These are phyloP conservation scores for Haematococcus lacustris DNA, from an alignment of 139 green algal species.

Conservation along the genomic window DNA sequence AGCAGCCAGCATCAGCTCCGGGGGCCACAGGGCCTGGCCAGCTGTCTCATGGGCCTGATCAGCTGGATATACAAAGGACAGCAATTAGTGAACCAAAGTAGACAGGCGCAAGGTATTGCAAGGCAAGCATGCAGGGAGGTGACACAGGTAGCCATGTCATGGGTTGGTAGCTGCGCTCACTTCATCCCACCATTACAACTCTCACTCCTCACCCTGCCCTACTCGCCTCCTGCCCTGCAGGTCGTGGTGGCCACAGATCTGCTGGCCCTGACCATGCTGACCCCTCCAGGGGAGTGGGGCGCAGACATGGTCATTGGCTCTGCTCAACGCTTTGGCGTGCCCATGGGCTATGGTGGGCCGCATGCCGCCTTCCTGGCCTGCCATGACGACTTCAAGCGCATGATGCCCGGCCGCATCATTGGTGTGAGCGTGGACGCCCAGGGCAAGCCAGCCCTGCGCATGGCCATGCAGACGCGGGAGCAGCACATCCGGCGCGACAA, in stretches of 20 bases:
- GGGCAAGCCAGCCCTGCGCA: constrained; percentile 86
- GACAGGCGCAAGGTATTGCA: too few species aligned
- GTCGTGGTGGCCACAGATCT: constrained; percentile 90
- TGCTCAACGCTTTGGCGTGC: constrained; percentile 78
- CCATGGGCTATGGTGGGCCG: constrained; percentile 91
- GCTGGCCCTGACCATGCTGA: constrained; percentile 89
- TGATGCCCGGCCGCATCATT: constrained; percentile 96
- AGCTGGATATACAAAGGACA: too few species aligned
- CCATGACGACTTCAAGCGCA: constrained; percentile 82
- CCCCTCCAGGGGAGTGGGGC: constrained; percentile 92
- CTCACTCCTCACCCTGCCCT: too few species aligned
- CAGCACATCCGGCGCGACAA: constrained; percentile 99
- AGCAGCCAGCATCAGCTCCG: too few species aligned
- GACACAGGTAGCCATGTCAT: too few species aligned
- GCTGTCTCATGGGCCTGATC: too few species aligned
- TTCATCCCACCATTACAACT: too few species aligned
- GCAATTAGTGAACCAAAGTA: too few species aligned
- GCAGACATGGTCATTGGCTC: constrained; percentile 95
- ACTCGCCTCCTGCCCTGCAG: too few species aligned
- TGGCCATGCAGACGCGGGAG: constrained; percentile 99
- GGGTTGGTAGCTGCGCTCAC: too few species aligned
- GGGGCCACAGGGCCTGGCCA: too few species aligned
- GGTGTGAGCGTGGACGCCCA: constrained; percentile 82
- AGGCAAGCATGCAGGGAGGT: too few species aligned
- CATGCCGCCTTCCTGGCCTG: constrained; percentile 97